Evolutionary conservation across 805 yeast genomes (phyloP).

Genomic region (Hanseniaspora valbyensis): DNA sequence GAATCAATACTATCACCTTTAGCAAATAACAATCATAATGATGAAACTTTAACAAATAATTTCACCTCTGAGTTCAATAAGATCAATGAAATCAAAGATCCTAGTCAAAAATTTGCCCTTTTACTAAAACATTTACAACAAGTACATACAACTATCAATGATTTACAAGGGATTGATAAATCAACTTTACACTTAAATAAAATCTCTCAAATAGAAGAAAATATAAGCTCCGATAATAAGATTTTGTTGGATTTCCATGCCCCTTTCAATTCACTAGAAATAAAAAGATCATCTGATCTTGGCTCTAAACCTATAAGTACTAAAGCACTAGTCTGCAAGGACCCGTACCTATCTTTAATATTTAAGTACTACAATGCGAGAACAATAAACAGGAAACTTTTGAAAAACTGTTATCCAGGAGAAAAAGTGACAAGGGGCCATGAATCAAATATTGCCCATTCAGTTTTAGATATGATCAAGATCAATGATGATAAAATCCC

Average conservation of each 20-base stretch:
- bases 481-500: constrained; percentile 15
- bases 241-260: constrained; percentile 5
- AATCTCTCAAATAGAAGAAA: background rate
- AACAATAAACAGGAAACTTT: constrained; percentile 7
- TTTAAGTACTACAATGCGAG: constrained; percentile 16
- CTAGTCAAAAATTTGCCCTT: background rate
- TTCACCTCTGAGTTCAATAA: background rate
- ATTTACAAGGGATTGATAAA: background rate
- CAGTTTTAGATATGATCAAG: constrained; percentile 14
- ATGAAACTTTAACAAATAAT: background rate
- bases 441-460: constrained; percentile 14
- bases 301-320: constrained; percentile 11
- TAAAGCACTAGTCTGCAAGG: constrained; percentile 7
- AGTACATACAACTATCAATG: background rate
- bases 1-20: too few species aligned
- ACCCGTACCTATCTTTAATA: constrained; percentile 3
- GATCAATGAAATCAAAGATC: background rate
- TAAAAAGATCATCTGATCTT: constrained; percentile 16
- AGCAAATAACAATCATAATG: background rate
- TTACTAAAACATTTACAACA: background rate
- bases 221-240: background rate
- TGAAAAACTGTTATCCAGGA: constrained; percentile 9
- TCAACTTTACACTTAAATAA: background rate
- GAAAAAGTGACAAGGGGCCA: constrained; percentile 4
- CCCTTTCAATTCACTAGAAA: constrained; percentile 9